Evolutionary conservation across 345 rosid species (phyloP).

Genomic region (Camelina neglecta): DNA sequence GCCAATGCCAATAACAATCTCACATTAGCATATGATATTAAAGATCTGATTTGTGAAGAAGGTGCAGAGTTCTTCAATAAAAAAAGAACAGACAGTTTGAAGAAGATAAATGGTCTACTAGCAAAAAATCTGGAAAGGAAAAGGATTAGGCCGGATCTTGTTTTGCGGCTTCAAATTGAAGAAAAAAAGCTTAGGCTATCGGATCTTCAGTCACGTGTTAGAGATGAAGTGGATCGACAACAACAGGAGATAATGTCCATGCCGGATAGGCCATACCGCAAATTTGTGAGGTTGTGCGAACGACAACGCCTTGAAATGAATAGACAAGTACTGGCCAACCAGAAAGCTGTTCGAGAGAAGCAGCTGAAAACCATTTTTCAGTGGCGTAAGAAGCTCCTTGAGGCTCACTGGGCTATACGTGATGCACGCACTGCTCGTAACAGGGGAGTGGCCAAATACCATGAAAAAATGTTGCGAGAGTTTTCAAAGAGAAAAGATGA

Average conservation of each 20-base stretch:
- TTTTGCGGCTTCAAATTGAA: conserved; percentile 94
- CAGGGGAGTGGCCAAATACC: conserved; percentile 99
- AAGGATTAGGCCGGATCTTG: conserved; percentile 99
- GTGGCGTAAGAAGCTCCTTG: conserved; percentile 99
- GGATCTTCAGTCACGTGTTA: conserved; percentile 80
- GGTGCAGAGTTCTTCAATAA: conserved; percentile 77
- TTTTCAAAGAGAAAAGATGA: conserved; percentile 97
- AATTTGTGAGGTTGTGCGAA: conserved; percentile 96
- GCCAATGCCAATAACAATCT: conserved; percentile 79
- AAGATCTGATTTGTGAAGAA: conserved; percentile 92
- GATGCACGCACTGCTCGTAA: conserved; percentile 99
- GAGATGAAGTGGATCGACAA: conserved; percentile 92
- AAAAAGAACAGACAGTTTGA: conserved; percentile 80
- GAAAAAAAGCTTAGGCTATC: conserved; percentile 86
- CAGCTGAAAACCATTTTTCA: conserved; percentile 94
- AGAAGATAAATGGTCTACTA: conserved; percentile 78
- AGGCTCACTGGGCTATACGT: conserved; percentile 97
- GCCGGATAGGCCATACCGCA: conserved; percentile 98
- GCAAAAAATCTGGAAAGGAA: conserved; percentile 93
- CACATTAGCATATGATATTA: conserved; percentile 81
- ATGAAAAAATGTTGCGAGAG: conserved; percentile 94
- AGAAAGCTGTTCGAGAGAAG: conserved; percentile 86
- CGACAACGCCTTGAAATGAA: conserved; percentile 92
- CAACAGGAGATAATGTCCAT: conserved; percentile 99
- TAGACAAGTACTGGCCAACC: conserved; percentile 88